Evolutionary conservation across 2,329 filamentous ascomycete species (phyloP).

Genomic region (Botryosphaeria dothidea): DNA sequence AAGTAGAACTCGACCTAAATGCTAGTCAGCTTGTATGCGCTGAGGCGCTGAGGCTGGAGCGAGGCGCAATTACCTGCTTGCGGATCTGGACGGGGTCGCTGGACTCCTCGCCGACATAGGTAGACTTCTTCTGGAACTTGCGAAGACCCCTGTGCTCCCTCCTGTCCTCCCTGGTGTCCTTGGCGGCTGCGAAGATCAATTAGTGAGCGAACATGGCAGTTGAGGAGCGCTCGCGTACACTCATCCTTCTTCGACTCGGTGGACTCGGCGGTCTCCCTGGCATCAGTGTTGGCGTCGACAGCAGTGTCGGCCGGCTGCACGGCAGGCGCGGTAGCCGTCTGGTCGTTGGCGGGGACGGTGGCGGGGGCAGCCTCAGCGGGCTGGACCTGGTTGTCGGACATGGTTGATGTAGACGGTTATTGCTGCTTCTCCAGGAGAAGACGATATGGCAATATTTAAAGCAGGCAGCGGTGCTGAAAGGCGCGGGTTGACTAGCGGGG

Average conservation of each 20-base stretch:
- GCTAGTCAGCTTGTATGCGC: slow-evolving; percentile 23
- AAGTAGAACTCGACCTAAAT: slow-evolving; percentile 92
- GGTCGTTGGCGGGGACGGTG: slow-evolving; percentile 21
- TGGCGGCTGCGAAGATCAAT: not conserved
- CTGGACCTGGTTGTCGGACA: slow-evolving; percentile 22
- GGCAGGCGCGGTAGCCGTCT: slow-evolving; percentile 10
- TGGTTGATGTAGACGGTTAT: not conserved
- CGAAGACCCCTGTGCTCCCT: slow-evolving; percentile 22
- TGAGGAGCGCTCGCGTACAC: not conserved
- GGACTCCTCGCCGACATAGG: slow-evolving; percentile 59
- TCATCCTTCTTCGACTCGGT: slow-evolving; percentile 22
- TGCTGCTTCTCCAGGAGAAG: not conserved
- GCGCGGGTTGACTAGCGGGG: slow-evolving; percentile 6
- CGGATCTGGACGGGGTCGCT: slow-evolving; percentile 80
- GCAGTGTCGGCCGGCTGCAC: slow-evolving; percentile 22
- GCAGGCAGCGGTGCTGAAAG: not conserved
- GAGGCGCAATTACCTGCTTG: slow-evolving; percentile 63
- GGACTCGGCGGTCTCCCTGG: slow-evolving; percentile 23
- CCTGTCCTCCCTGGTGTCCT: slow-evolving; percentile 1
- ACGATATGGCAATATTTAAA: not conserved
- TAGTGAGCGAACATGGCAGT: not conserved
- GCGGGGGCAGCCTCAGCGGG: slow-evolving; percentile 25
- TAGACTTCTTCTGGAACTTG: slow-evolving; percentile 30
- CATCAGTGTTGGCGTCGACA: not conserved
- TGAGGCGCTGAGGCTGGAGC: not conserved